Evolutionary conservation across 169 alveolate species (phyloP).

Genomic region (Plasmodium gallinaceum): DNA sequence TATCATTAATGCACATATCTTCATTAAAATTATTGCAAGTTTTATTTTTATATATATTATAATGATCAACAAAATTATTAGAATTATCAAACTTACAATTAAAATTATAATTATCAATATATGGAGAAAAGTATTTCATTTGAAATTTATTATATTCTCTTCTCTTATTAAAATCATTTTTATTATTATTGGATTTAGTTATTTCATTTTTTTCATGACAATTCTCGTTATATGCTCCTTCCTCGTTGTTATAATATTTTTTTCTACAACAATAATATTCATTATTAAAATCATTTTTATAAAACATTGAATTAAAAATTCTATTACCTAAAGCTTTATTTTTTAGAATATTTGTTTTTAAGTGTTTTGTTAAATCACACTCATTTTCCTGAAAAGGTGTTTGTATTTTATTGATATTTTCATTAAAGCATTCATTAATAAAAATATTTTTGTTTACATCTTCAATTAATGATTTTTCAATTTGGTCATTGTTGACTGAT

Average conservation of each 20-base stretch:
- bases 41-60: no score
- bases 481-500: conserved; percentile 2
- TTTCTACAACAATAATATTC: conserved; percentile 8
- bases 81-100: background rate
- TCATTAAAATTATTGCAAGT: no score
- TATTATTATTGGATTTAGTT: background rate
- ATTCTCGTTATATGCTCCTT: conserved; percentile 8
- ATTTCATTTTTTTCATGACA: conserved; percentile 2
- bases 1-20: no score
- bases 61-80: no score
- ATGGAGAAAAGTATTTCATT: conserved; percentile 1
- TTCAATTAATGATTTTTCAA: background rate
- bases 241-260: conserved; percentile 5
- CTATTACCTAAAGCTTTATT: background rate
- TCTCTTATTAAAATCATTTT: background rate
- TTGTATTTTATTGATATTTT: background rate
- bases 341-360: background rate
- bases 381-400: background rate
- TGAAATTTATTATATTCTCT: background rate
- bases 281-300: background rate
- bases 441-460: background rate
- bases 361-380: background rate
- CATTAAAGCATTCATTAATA: background rate
- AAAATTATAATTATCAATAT: background rate
- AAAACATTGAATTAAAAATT: background rate